A percentile compares a stretch with the other conserved stretches of the same genome.
These are phyloP conservation scores for Sporothrix humicola DNA, from an alignment of 2,329 filamentous ascomycete genomes.

Conservation along the genomic window DNA sequence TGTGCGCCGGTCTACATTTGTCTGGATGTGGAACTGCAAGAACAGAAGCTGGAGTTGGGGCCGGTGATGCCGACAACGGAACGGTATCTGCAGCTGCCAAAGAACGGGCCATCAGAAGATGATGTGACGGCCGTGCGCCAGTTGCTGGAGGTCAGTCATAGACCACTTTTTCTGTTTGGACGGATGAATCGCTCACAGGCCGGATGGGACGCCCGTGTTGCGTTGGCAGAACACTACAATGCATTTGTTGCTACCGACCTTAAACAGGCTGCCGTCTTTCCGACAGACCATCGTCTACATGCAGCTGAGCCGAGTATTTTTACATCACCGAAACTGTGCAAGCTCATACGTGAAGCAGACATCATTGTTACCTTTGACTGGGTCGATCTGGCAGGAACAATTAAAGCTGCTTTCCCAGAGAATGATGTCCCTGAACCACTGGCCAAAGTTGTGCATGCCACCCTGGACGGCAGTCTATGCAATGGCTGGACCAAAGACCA, in stretches of 20 bases:
- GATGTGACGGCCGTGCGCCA: conserved; percentile 10
- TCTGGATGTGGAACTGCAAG: conserved; percentile 31
- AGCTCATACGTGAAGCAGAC: conserved; percentile 25
- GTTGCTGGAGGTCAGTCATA: background rate
- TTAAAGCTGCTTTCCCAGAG: conserved; percentile 13
- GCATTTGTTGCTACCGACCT: conserved; percentile 28
- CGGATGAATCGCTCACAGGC: conserved; percentile 28
- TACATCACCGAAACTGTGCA: background rate
- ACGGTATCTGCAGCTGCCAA: conserved; percentile 21
- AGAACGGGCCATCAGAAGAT: background rate
- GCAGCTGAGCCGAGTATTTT: conserved; percentile 25
- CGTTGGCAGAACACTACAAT: conserved; percentile 27
- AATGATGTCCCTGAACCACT: conserved; percentile 1
- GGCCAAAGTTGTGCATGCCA: conserved; percentile 29
- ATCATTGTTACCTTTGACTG: conserved; percentile 33
- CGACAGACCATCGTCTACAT: conserved; percentile 26
- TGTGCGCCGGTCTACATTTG: conserved; percentile 30
- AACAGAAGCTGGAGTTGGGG: conserved; percentile 5
- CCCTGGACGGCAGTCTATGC: conserved; percentile 25
- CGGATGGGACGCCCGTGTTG: conserved; percentile 30
- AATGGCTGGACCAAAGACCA: conserved; percentile 33
- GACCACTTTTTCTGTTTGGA: conserved; percentile 29
- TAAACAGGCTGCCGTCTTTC: conserved; percentile 27
- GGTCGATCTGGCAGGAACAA: conserved; percentile 31
- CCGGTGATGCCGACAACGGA: conserved; percentile 7